These are phyloP conservation scores for Hymenoscyphus fraxineus DNA, from an alignment of 2,329 filamentous ascomycete genomes.

Conservation along the genomic window DNA sequence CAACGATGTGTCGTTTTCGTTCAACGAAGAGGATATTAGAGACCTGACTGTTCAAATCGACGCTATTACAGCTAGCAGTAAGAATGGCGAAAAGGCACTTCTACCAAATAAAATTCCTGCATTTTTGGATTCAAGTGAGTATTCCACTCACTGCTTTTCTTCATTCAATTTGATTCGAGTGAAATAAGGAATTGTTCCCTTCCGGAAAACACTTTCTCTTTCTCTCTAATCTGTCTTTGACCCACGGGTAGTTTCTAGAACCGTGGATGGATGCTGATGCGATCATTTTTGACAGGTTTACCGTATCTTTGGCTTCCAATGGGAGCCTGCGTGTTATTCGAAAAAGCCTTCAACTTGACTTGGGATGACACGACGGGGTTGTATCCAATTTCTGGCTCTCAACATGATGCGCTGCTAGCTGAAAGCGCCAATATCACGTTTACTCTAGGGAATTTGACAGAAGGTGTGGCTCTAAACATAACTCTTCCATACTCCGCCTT, in stretches of 20 bases:
- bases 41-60: conserved; percentile 39
- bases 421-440: conserved; percentile 36
- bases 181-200: too few species aligned
- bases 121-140: conserved; percentile 35
- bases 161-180: too few species aligned
- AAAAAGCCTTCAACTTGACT: conserved; percentile 34
- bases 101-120: conserved; percentile 28
- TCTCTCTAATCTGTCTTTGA: too few species aligned
- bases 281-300: conserved; percentile 13
- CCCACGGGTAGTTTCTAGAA: too few species aligned
- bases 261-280: too few species aligned
- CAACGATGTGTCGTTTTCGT: conserved; percentile 37
- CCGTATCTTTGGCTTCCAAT: conserved; percentile 39
- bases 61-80: conserved; percentile 26
- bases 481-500: conserved; percentile 38
- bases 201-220: too few species aligned
- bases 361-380: conserved; percentile 36
- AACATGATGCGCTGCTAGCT: conserved; percentile 24
- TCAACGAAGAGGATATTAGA: conserved; percentile 37
- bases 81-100: conserved; percentile 16
- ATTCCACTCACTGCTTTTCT: too few species aligned
- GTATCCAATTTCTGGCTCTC: conserved; percentile 33
- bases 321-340: conserved; percentile 35
- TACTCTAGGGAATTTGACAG: conserved; percentile 30
- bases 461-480: conserved; percentile 31